phyloP scores from a whole-genome alignment of 1,284 basidiomycete species.

The Malassezia psittaci region DNA sequence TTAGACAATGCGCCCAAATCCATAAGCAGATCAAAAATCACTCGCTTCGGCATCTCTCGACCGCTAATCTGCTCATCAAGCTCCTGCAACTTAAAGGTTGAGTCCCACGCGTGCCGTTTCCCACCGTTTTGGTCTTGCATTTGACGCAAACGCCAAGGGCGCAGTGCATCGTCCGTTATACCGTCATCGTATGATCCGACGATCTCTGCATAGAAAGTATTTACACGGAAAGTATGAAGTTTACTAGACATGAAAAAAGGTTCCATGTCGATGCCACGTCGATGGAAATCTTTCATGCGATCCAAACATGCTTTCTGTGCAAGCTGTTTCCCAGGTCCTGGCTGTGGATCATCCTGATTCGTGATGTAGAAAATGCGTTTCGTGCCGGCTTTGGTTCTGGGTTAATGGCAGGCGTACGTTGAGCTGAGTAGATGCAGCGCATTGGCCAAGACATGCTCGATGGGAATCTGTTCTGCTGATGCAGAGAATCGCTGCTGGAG shows the following conservation, averaged over 20 bases:
- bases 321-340: constrained; percentile 10
- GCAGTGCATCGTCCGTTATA: constrained; percentile 18
- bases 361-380: constrained; percentile 89
- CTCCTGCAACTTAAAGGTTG: constrained; percentile 30
- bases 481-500: constrained; percentile 36
- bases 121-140: constrained; percentile 16
- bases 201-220: constrained; percentile 58
- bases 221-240: constrained; percentile 54
- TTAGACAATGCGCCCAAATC: constrained; percentile 55
- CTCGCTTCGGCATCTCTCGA: constrained; percentile 71
- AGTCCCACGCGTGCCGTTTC: constrained; percentile 25
- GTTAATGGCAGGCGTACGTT: constrained; percentile 49
- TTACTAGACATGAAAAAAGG: constrained; percentile 79
- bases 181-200: constrained; percentile 42
- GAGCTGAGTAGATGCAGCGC: constrained; percentile 54
- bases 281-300: constrained; percentile 51
- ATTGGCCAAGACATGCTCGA: constrained; percentile 57
- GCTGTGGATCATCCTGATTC: constrained; percentile 64
- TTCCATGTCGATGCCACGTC: constrained; percentile 70
- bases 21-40: constrained; percentile 70
- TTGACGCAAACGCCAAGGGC: constrained; percentile 16
- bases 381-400: constrained; percentile 74
- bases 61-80: constrained; percentile 42
- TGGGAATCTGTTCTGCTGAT: constrained; percentile 52
- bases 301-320: constrained; percentile 16